Base-by-base conservation (phyloP, 78 protist species). In the Dictyostelium citrinum region DNA sequence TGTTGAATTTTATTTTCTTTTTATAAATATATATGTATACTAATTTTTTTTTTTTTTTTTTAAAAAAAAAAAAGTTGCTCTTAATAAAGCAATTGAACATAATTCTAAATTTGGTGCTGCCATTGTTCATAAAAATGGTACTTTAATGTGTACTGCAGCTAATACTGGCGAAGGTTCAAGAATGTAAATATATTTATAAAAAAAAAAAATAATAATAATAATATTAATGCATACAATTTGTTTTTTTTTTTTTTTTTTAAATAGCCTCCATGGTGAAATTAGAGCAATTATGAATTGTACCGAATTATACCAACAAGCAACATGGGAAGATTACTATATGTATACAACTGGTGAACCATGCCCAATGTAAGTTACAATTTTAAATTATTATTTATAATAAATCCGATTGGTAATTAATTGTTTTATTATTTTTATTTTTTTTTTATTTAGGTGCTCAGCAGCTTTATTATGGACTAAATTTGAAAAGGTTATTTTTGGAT, bases 281-380 rank as follows among this genome's bases (percentile, higher is more conserved):
- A 24, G 27, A 37, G 91, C 91, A 64, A 84, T 84, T 49, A 6
- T 74, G 49, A 84, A 84, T 33, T 84, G 91, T 16, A 22, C 91
- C 10, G 31, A 43, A 22, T 49, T 84, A 11, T 31, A 17, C 41
- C 2, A 29, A 11, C 51, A 55, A 45, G 37, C 61, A 10, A 37
- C 91, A 29, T 84, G 72, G 77, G 76, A 74, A 51, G 91, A 68
- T 17, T 39, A 71, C 39, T 51, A 20, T 1, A 14, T 84, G 29
- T 84, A 84, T 43, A 74, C 82, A 20, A 84, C 91, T 6, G 91
- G 91, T 55, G 91, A 84, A 39, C 58, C 82, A 46, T 83, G 90
- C n/a, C 82, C 81, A 71, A 83, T 83, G 91, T 70, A 67, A 31
- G 75, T n/a, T n/a, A n/a, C n/a, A n/a, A n/a, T n/a, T n/a, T n/a